These are phyloP conservation scores for Chlorella sorokiniana DNA, from an alignment of 139 green algal species.

Conservation along the genomic window DNA sequence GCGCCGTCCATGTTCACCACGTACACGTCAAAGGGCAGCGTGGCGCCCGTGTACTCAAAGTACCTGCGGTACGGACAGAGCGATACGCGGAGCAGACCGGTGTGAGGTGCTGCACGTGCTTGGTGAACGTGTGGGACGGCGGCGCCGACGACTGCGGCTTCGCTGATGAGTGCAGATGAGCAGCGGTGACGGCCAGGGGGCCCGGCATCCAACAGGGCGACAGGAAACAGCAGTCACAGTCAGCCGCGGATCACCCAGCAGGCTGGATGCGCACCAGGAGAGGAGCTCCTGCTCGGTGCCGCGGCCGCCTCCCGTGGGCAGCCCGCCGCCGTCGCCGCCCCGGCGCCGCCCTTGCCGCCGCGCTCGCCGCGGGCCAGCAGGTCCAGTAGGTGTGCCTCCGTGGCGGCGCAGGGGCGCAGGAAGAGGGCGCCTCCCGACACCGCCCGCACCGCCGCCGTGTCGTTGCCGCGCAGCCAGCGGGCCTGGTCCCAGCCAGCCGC, in stretches of 20 bases:
- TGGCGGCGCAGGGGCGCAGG: slow-evolving; percentile 29
- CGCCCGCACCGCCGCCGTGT: background rate
- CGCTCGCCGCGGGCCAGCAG: background rate
- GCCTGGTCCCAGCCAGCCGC: slow-evolving; percentile 30
- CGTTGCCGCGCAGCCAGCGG: slow-evolving; percentile 15
- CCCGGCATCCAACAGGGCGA: no score
- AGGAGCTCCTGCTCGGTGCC: slow-evolving; percentile 1
- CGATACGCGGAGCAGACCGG: no score
- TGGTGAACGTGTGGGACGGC: no score
- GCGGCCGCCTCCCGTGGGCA: background rate
- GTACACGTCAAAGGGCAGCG: slow-evolving; percentile 33
- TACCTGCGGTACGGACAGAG: slow-evolving; percentile 4
- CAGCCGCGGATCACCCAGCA: no score
- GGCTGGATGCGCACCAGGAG: no score
- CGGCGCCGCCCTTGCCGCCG: background rate
- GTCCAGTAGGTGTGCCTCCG: slow-evolving; percentile 14
- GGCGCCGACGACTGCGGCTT: no score
- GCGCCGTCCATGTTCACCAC: slow-evolving; percentile 26
- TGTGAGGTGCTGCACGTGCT: no score
- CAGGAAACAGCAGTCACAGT: no score
- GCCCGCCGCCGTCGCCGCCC: background rate
- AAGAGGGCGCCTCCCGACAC: slow-evolving; percentile 7
- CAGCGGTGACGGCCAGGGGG: no score
- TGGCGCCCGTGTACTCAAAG: slow-evolving; percentile 12
- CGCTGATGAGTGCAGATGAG: no score